Conservation (phyloP, 2,329 filamentous ascomycete species). For the Stagonosporopsis cucurbitacearum region DNA sequence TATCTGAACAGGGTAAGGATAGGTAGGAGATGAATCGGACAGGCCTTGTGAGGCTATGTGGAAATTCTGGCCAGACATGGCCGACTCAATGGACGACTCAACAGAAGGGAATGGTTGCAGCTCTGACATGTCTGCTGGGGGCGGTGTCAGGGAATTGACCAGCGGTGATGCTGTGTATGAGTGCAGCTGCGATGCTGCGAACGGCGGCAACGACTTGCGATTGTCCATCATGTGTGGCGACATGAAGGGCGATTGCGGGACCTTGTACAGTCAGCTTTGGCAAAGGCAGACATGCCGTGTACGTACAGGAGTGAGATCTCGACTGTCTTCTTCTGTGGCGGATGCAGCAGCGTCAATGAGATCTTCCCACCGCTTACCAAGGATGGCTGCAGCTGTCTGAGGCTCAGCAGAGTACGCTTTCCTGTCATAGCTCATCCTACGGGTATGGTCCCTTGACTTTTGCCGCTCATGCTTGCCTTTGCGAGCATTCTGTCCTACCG, state of each 20-base stretch:
- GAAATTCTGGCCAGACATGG: slow-evolving; percentile 74
- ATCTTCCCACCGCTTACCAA: slow-evolving; percentile 94
- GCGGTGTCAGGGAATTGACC: slow-evolving; percentile 88
- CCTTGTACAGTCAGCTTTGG: slow-evolving; percentile 43
- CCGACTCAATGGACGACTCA: slow-evolving; percentile 73
- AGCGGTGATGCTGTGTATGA: slow-evolving; percentile 88
- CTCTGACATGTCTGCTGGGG: slow-evolving; percentile 57
- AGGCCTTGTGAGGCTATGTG: slow-evolving; percentile 61
- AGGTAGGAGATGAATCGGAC: slow-evolving; percentile 66
- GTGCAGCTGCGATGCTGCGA: slow-evolving; percentile 59
- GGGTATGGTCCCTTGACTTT: slow-evolving; percentile 76
- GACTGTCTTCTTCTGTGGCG: slow-evolving; percentile 88
- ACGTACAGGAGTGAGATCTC: slow-evolving; percentile 85
- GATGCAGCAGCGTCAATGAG: slow-evolving; percentile 93
- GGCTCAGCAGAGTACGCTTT: slow-evolving; percentile 90
- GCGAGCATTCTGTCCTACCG: slow-evolving; percentile 78
- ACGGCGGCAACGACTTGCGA: slow-evolving; percentile 67
- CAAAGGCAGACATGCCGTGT: slow-evolving; percentile 5
- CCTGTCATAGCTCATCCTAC: slow-evolving; percentile 74
- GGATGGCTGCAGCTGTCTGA: slow-evolving; percentile 70
- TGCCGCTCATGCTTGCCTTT: slow-evolving; percentile 81
- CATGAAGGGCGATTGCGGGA: slow-evolving; percentile 58
- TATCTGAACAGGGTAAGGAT: slow-evolving; percentile 70
- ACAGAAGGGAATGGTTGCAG: slow-evolving; percentile 85
- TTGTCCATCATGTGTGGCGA: slow-evolving; percentile 58